A percentile compares a stretch with the other conserved stretches of the same genome.
Evolutionary conservation across 2,329 filamentous ascomycete genomes (phyloP).

Genomic region (Fusarium compactum): DNA sequence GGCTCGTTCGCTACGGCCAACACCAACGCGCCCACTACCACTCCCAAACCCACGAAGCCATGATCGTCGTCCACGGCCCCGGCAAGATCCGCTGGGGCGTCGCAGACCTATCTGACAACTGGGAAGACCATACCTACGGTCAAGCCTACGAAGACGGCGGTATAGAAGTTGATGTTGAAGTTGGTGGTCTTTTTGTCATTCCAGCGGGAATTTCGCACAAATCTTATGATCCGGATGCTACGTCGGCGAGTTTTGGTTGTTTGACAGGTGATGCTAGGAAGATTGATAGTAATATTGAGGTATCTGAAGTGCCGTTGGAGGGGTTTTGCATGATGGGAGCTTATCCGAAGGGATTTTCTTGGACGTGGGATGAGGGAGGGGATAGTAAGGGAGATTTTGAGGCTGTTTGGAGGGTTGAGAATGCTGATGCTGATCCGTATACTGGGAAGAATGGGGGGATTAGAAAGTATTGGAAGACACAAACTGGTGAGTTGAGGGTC

Average conservation of each 20-base stretch:
- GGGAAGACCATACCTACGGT: constrained; percentile 15
- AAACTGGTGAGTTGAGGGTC: fast-evolving
- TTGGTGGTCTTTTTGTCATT: constrained; percentile 19
- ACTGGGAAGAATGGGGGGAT: constrained; percentile 2
- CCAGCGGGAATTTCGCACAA: constrained; percentile 23
- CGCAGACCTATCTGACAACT: constrained; percentile 14
- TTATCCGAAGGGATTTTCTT: constrained; percentile 9
- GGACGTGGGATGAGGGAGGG: constrained; percentile 25
- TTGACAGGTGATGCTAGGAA: constrained; percentile 19
- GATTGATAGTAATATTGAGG: background rate
- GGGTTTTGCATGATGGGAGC: constrained; percentile 27
- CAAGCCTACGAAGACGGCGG: constrained; percentile 8
- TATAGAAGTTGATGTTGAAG: constrained; percentile 10
- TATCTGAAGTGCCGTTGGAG: constrained; percentile 5
- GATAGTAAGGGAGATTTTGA: constrained; percentile 10
- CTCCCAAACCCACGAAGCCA: constrained; percentile 12
- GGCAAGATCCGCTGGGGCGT: constrained; percentile 18
- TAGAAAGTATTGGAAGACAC: constrained; percentile 1
- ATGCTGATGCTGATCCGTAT: constrained; percentile 1
- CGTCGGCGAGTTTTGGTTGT: background rate
- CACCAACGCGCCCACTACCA: constrained; percentile 24
- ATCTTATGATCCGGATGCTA: constrained; percentile 1
- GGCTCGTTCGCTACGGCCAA: constrained; percentile 12
- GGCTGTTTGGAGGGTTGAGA: constrained; percentile 1
- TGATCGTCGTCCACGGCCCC: constrained; percentile 13